Conservation (phyloP, 140 eudicot species). For the Ambrosia hybrid region DNA sequence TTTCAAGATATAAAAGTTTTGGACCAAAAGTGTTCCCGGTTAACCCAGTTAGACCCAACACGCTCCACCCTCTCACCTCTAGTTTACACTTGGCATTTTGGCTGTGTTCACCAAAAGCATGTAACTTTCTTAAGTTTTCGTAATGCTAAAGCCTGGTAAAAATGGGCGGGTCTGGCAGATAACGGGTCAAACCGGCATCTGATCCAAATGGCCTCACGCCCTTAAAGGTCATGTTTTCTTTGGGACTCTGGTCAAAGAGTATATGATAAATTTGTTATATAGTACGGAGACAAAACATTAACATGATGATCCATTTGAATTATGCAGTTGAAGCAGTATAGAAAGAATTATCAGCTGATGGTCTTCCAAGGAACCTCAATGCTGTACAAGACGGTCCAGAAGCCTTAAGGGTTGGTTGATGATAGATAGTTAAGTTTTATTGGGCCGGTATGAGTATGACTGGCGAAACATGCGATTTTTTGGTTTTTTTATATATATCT, state of each 20-base stretch:
- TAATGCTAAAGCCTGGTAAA: no score
- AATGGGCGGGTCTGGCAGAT: no score
- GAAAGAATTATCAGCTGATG: slow-evolving; percentile 58
- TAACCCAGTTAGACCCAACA: no score
- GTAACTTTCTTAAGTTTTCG: no score
- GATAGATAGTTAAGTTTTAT: slow-evolving; percentile 19
- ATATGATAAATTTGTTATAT: neutral
- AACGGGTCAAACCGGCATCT: no score
- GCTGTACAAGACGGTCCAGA: slow-evolving; percentile 53
- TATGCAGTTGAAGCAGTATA: slow-evolving; percentile 54
- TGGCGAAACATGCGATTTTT: neutral
- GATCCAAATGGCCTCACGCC: no score
- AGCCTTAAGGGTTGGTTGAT: slow-evolving; percentile 15
- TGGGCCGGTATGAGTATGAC: neutral
- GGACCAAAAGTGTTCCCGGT: no score
- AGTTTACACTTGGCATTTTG: no score
- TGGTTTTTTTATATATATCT: slow-evolving; percentile 1
- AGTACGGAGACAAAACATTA: neutral
- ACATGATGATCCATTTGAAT: neutral
- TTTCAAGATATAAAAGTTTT: no score
- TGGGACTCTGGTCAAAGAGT: no score
- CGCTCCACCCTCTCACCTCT: no score
- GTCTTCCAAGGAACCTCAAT: slow-evolving; percentile 78
- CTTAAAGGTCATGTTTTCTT: neutral
- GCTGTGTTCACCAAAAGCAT: no score